Evolutionary conservation across 768 basidiomycete species (phyloP), one percentile per base, ranked within the genome.

Genomic region (Chalciporus piperatus): DNA sequence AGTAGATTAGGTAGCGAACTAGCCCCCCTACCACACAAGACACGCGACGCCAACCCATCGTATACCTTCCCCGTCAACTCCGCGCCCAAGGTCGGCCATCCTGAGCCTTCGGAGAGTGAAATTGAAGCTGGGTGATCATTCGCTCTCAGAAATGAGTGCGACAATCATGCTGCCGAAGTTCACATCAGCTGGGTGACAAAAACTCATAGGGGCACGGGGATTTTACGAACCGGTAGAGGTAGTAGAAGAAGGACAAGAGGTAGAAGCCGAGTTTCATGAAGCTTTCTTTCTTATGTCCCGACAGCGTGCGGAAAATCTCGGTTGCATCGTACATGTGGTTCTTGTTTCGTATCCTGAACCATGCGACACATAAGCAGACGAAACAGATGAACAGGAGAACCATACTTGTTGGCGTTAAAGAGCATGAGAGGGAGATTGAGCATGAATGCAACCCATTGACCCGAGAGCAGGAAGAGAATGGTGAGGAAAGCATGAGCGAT

Each of bases 281-380:
- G 60, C 87, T 87, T 74, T 95, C 96, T 66, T 92, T 97, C 76
- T 99, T 99, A 74, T 98, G 97, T 37, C 80, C 84, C 13, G 87
- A 82, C 42, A 98, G 74, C 50, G 95, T 93, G 59, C 97, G 83
- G 81, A 99, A 99, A 59, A 98, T 99, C 74, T 99, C 97, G 20
- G 96, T 98, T 48, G 97, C 97, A 67, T 99, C 97, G 67, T 97
- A 98, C 92, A 98, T 96, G 74, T 98, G 95, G 64, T 87, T 87
- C 67, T 92, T 92, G 69, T 85, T 85, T 59, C 87, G 82, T 67
- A 98, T 93, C 73, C 94, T 97, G 65, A 52, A n/a, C 4, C 49
- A 16, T 23, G 41, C 2, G 20, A 20, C 7, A 9, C 3, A 44
- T 51, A 37, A 54, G 14, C 1, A 38, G 39, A 42, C 20, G 6